These are phyloP conservation scores for Ceratocystis harringtonii DNA, from an alignment of 2,329 filamentous ascomycete species.

Conservation along the genomic window DNA sequence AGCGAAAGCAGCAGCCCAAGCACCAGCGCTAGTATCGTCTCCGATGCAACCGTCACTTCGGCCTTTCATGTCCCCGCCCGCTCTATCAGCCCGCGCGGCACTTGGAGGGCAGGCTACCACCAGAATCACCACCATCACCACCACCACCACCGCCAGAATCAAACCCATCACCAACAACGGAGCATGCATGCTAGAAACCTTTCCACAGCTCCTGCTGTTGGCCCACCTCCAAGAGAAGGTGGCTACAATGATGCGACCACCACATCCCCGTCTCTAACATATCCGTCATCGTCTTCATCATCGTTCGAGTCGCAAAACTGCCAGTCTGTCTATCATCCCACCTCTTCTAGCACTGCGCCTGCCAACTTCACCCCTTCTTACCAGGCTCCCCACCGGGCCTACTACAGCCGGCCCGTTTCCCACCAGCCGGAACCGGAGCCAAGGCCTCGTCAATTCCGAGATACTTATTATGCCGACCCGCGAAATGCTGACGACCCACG, in stretches of 20 bases:
- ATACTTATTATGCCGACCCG: background rate
- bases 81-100: background rate
- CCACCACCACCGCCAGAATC: background rate
- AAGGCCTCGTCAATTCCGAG: background rate
- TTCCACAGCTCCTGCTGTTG: background rate
- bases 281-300: slow-evolving; percentile 7
- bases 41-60: slow-evolving; percentile 13
- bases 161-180: background rate
- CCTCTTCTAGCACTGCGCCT: background rate
- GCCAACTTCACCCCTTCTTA: background rate
- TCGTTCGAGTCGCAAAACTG: slow-evolving; percentile 3
- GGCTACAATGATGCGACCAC: slow-evolving; percentile 5
- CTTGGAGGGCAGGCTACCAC: background rate
- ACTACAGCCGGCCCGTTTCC: background rate
- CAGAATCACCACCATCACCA: background rate
- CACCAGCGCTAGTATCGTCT: slow-evolving; percentile 3
- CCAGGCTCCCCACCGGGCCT: background rate
- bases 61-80: background rate
- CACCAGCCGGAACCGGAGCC: background rate
- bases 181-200: background rate
- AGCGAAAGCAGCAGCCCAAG: background rate
- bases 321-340: background rate
- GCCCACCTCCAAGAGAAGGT: background rate
- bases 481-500: background rate
- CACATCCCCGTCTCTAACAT: slow-evolving; percentile 3